These are phyloP conservation scores for Beauveria australis DNA, from an alignment of 2,329 filamentous ascomycete genomes.

Conservation along the genomic window DNA sequence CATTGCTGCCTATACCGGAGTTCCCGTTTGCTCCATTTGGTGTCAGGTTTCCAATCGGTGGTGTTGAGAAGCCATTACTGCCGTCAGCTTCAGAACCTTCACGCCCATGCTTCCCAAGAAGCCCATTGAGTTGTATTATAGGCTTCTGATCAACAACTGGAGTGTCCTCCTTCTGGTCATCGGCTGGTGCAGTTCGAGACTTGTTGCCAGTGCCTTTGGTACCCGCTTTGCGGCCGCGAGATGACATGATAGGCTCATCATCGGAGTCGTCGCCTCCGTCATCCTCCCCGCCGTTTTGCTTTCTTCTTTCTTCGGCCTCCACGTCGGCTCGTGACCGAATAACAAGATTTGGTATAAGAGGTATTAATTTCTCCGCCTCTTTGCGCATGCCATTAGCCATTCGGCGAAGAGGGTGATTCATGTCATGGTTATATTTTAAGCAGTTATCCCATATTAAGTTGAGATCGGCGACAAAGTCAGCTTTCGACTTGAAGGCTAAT, in stretches of 20 bases:
- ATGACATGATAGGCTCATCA: constrained; percentile 97
- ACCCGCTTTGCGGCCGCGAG: constrained; percentile 74
- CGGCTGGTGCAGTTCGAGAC: constrained; percentile 64
- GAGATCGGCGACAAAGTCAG: constrained; percentile 87
- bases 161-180: constrained; percentile 65
- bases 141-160: constrained; percentile 70
- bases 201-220: constrained; percentile 67
- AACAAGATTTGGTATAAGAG: constrained; percentile 84
- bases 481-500: constrained; percentile 75
- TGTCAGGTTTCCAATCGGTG: constrained; percentile 65
- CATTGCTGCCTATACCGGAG: constrained; percentile 62
- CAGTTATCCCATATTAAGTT: constrained; percentile 98
- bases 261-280: constrained; percentile 87
- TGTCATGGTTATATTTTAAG: constrained; percentile 87
- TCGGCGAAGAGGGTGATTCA: constrained; percentile 76
- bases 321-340: constrained; percentile 90
- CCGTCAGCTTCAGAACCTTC: constrained; percentile 79
- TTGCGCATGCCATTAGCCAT: constrained; percentile 96
- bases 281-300: constrained; percentile 77
- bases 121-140: constrained; percentile 55
- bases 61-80: constrained; percentile 80
- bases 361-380: constrained; percentile 93
- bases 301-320: constrained; percentile 76
- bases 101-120: constrained; percentile 48
- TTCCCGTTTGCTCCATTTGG: constrained; percentile 63